Conservation (phyloP, 305 asterid species). For the Fraxinus dipetala region DNA sequence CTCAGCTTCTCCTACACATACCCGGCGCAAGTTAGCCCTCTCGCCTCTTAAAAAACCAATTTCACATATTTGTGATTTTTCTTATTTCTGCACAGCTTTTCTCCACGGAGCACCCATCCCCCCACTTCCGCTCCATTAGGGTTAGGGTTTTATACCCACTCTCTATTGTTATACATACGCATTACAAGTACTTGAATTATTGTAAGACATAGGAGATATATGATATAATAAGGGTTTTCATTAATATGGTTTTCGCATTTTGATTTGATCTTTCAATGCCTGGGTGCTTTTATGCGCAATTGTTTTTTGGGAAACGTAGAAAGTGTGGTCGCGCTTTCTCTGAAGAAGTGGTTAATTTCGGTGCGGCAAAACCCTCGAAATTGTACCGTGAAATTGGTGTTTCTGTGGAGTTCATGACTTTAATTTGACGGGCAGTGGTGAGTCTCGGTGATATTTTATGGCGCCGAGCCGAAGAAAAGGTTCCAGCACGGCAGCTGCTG, state of each 20-base stretch:
- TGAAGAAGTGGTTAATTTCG: constrained; percentile 4
- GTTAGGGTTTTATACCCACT: constrained; percentile 48
- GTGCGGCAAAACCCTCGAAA: constrained; percentile 10
- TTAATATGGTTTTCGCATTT: not conserved
- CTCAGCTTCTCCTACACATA: not conserved
- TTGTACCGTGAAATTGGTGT: constrained; percentile 11
- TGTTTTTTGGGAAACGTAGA: constrained; percentile 21
- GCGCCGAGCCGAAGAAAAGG: constrained; percentile 82
- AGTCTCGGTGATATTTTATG: constrained; percentile 40
- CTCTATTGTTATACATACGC: not conserved
- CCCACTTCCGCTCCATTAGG: constrained; percentile 18
- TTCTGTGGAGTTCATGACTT: not conserved
- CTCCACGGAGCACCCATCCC: constrained; percentile 50
- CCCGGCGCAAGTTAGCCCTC: constrained; percentile 43
- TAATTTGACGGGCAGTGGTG: constrained; percentile 21
- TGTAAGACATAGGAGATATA: not conserved
- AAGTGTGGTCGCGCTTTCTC: constrained; percentile 8
- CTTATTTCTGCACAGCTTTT: constrained; percentile 31
- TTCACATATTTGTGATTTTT: constrained; percentile 27
- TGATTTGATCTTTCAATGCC: constrained; percentile 57
- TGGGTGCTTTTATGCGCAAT: constrained; percentile 10
- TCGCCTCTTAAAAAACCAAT: constrained; percentile 28
- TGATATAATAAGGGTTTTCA: not conserved
- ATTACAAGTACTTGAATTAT: not conserved
- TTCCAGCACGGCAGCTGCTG: constrained; percentile 59